Base-by-base conservation (phyloP, 352 stramenopile species). In the Thraustochytrium striatum region DNA sequence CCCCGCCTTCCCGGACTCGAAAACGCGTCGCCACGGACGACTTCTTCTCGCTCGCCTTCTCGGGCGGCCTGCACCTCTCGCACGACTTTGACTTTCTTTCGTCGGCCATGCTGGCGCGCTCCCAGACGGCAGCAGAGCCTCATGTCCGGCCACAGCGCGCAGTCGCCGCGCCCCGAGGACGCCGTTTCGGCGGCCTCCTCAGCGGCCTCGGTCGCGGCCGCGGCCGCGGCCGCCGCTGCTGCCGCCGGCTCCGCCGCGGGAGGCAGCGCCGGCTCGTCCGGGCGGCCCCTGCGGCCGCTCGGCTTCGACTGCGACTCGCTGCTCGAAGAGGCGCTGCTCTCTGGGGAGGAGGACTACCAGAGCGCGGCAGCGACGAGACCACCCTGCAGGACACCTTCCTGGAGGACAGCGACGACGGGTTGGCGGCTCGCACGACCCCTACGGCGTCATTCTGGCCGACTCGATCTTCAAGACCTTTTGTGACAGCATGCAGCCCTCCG, bases 371-470 rank as follows among this genome's bases (percentile, higher is more conserved):
- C 25, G 47, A 55, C 47, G 47, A 55, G 47, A 55, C 47, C 16
- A 55, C 47, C 47, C 16, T 55, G 16, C 47, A 55, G 25, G 47
- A 55, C 47, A 55, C 25, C 16, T 55, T 55, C 47, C 16, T 55
- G 16, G 47, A 55, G 47, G 47, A 55, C 11, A 69, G 19, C 8
- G 9, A 28, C 62, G 44, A 28, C 43, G 19, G 5, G 53, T 16
- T 61, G 25, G 39, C 39, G 39, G 5, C 39, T 47, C 39, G 39
- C 5, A 68, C 65, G 65, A 75, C 47, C 43, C 50, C 32, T 25
- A 62, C 65, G 65, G 65, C 19, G 39, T 39, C 36, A 43, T 43
- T 28, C 65, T 75, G 11, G 52, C 44, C 44, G 52, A 75, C 30
- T 30, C 65, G 32, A 61, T 75, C 0, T 25, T 75, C 7, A 30